Base-by-base conservation (phyloP, 1,284 basidiomycete genomes). In the Tylopilus sp. region DNA sequence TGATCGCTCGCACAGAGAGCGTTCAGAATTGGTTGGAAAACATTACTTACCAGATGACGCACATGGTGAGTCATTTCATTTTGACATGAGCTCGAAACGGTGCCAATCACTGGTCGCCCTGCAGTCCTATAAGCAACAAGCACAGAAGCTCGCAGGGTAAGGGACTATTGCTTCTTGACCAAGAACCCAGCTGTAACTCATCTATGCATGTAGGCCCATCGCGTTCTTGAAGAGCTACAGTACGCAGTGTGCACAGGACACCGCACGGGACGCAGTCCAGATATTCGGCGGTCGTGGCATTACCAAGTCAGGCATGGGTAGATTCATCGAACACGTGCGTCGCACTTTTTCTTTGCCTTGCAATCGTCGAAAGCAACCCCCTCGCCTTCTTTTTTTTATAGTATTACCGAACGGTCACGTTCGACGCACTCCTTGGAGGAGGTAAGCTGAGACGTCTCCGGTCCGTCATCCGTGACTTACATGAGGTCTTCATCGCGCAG, bases 31-130 rank as follows among this genome's bases (percentile, higher is more conserved):
- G 92, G 92, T 72, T 96, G 23, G 94, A 97, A 72, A 87, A 82
- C 62, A 73, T 96, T 54, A 95, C 92, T 0, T 84, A 86, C 67
- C 93, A 96, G 70, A 96, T 96, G 93, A 84, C 79, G 65, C 84
- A 93, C 59, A 93, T 93, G 90, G 80, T 79, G 18, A 44, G 64
- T 46, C 28, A 35, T 35, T 12, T 13, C 21, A n/a, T 23, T 23
- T 8, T 40, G 48, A 29, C 25, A 6, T 16, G 41, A 11, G 16
- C 7, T 26, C 29, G 29, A 23, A 15, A 34, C 18, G 15, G 7
- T 31, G 33, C 43, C 11, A 35, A 44, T 58, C 18, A 57, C 26
- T 2, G 3, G 6, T 41, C 6, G 8, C 37, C 38, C 38, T 10
- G 62, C 47, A 71, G 78, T 73, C 74, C 21, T 82, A 81, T 58